A percentile compares a stretch with the other conserved stretches of the same genome.
phyloP scores from a whole-genome alignment of 352 stramenopile species.

The Phytophthora capsici region DNA sequence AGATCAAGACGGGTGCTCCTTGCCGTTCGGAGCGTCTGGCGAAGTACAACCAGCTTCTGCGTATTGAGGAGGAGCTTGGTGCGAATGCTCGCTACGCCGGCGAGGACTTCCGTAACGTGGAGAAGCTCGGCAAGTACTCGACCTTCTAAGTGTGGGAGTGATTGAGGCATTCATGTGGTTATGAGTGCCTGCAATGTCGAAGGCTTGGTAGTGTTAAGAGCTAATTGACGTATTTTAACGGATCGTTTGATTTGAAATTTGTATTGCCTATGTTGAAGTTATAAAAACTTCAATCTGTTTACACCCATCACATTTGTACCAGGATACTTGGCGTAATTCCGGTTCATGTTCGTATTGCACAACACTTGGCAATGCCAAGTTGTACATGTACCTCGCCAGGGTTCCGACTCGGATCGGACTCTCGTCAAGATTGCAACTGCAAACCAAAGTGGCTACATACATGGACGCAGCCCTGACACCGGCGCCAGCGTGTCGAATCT shows the following conservation, averaged over 20 bases:
- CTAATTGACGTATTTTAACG: conserved; percentile 5
- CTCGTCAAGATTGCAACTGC: conserved; percentile 13
- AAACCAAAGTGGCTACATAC: conserved; percentile 4
- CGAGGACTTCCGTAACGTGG: conserved; percentile 85
- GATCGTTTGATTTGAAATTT: background rate
- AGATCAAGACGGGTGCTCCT: conserved; percentile 99
- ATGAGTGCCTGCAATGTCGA: too few relatives aligned
- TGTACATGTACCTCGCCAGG: too few relatives aligned
- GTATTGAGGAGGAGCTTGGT: conserved; percentile 98
- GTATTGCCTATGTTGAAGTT: conserved; percentile 23
- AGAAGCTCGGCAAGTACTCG: conserved; percentile 88
- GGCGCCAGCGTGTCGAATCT: background rate
- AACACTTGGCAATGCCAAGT: too few relatives aligned
- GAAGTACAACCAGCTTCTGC: conserved; percentile 99
- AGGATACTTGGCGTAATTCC: background rate
- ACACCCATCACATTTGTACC: too few relatives aligned
- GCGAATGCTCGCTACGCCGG: conserved; percentile 83
- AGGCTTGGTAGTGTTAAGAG: too few relatives aligned
- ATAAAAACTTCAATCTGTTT: background rate
- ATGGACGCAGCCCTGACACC: background rate
- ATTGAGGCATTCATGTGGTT: too few relatives aligned
- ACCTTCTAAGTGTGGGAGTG: conserved; percentile 28
- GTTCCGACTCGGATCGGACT: background rate
- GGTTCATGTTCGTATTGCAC: conserved; percentile 6
- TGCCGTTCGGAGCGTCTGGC: conserved; percentile 97